These are phyloP conservation scores for Penicillium odoratum DNA, from an alignment of 495 filamentous ascomycete genomes.

Conservation along the genomic window DNA sequence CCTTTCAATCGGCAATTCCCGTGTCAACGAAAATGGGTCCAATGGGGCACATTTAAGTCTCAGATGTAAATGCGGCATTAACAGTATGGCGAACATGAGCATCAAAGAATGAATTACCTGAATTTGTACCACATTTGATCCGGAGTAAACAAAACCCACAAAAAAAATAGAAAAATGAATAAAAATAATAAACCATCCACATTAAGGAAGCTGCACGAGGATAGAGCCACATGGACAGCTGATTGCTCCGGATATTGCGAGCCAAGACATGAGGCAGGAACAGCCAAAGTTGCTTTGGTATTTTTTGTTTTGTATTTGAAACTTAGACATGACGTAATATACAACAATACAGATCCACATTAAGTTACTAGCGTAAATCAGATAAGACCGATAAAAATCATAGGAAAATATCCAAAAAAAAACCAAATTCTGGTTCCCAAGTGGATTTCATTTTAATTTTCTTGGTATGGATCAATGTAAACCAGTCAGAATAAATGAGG, in stretches of 20 bases:
- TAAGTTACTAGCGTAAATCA: neutral
- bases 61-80: neutral
- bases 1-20: neutral
- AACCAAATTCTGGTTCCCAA: neutral
- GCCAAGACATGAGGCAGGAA: too few species aligned
- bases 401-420: neutral
- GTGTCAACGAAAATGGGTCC: neutral
- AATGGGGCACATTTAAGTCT: neutral
- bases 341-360: too few species aligned
- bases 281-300: too few species aligned
- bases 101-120: neutral
- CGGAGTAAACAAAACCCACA: neutral
- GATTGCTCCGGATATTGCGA: neutral
- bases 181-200: neutral
- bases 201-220: neutral
- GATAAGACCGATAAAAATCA: constrained; percentile 1
- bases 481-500: neutral
- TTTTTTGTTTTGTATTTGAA: neutral
- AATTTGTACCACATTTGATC: neutral
- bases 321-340: too few species aligned
- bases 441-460: neutral
- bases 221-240: neutral
- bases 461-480: neutral
- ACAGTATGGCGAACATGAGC: neutral
- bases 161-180: neutral